Base-by-base conservation (phyloP, 208 protist species). In the Leishmania arabica region DNA sequence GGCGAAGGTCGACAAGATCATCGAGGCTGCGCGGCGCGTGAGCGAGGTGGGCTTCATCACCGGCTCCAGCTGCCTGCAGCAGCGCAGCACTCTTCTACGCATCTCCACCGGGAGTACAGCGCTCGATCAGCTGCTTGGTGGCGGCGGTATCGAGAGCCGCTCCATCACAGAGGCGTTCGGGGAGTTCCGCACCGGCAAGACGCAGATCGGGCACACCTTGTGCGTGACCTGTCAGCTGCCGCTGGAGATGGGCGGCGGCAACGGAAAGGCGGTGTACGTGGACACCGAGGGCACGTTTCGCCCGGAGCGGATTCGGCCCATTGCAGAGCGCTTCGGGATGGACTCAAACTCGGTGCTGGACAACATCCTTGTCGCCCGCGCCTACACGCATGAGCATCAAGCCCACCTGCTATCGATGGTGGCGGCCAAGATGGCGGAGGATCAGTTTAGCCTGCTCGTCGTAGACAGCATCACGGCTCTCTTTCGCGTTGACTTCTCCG, bases 181-280 rank as follows among this genome's bases (percentile, higher is more conserved):
- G 17, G 99, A 99, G 85, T 99, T 99, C 88, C 91, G 99, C 60
- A 99, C 98, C n/a, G 99, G 99, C 60, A 99, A 99, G 85, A 99
- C 99, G 15, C 98, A 99, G 89, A 93, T 99, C 19, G 99, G 96
- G 53, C 99, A 99, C 86, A 99, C 99, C 8, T 92, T 99, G 13
- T 99, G 97, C 80, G 99, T 99, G 5, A 99, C 99, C 13, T 96
- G 92, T 54, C 99, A 99, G 91, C 90, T 99, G 58, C 99, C 98
- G 21, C 31, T 79, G 17, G 90, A 89, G 54, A 97, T 98, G 91
- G 95, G 94, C 27, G 98, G 98, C 51, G 98, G 96, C 27, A 96
- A 98, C 79, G 97, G 97, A 62, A 97, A 97, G 84, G 98, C 97
- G 49, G 86, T 98, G 21, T 99, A 99, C 88, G 98, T 99, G 45